These are phyloP conservation scores for Aspergillus carbonarius DNA, from an alignment of 2,329 filamentous ascomycete genomes.

Conservation along the genomic window DNA sequence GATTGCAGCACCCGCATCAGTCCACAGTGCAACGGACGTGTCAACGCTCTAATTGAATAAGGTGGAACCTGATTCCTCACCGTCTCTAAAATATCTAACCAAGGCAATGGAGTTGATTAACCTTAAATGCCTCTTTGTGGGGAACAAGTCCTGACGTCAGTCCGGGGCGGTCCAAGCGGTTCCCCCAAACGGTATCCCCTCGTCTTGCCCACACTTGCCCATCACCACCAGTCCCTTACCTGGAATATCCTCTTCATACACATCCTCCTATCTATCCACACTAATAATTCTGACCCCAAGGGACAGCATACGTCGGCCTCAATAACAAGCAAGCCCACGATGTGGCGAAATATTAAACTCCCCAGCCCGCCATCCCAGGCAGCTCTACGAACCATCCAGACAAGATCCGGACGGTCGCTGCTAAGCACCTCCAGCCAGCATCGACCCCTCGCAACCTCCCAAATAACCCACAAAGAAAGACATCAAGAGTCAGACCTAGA, in stretches of 20 bases:
- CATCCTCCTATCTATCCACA: background rate
- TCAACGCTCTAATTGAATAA: background rate
- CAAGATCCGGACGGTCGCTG: background rate
- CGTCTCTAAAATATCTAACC: background rate
- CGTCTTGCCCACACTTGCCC: background rate
- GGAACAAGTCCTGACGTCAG: background rate
- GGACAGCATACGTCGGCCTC: background rate
- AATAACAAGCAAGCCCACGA: background rate
- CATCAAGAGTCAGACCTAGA: conserved; percentile 12
- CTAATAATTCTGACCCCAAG: background rate
- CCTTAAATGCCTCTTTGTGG: background rate
- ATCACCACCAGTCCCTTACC: background rate
- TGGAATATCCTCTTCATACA: background rate
- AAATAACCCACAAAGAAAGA: background rate
- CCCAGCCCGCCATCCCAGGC: background rate
- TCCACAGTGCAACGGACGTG: no score
- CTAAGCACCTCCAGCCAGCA: background rate
- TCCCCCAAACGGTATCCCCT: background rate
- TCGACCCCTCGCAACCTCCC: background rate
- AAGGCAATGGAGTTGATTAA: background rate
- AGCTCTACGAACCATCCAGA: background rate
- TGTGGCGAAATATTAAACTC: background rate
- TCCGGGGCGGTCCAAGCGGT: background rate
- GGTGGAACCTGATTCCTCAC: background rate
- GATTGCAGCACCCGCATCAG: no score